Base-by-base conservation (phyloP, 2,329 filamentous ascomycete genomes). In the Fusarium anthophilum region DNA sequence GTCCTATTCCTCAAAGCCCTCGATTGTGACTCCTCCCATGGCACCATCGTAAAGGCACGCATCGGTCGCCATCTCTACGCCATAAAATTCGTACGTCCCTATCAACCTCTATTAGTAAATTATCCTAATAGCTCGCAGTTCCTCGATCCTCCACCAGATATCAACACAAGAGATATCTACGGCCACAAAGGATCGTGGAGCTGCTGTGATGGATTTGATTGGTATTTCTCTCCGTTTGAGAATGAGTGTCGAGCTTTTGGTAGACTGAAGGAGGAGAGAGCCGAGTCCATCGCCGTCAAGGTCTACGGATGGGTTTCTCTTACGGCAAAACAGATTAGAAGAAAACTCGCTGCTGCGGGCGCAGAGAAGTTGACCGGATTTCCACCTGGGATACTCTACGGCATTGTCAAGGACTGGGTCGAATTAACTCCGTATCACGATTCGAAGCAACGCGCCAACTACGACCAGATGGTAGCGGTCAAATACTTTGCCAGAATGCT, bases 381-480 rank as follows among this genome's bases (percentile, higher is more conserved):
- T 24, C 22, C 38, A 0, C 15, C 17, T 8, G 15, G 37, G 9
- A 2, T 9, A 11, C 26, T 58, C 0, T 51, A 50, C 8, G 69
- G 56, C 1, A 72, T 72, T 6, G 63, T 69, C 28, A 72, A 72
- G 14, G 69, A 72, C 20, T 72, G 63, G 63, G 53, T 72, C 14
- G 30, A 72, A 5, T 35, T 69, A 17, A 26, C 28, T 0, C 24
- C 24, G 3, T 64, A 38, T 15, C 9, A 38, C 2, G 12, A 50
- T 22, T 9, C 48, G 28, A 13, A 38, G 1, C 14, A 15, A 22
- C 55, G 41, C 10, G 14, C 14, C 2, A 4, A 3, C 2, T 24
- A 50, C 13, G 69, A 72, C 14, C 20, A 22, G 8, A 22, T 73
- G 24, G 24, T 18, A 8, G 35, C 41, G 13, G 48, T 55, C 0